A percentile compares a stretch with the other conserved stretches of the same genome.
Conservation (phyloP, 202 grass and related monocot genomes). For the Setaria viridis region DNA sequence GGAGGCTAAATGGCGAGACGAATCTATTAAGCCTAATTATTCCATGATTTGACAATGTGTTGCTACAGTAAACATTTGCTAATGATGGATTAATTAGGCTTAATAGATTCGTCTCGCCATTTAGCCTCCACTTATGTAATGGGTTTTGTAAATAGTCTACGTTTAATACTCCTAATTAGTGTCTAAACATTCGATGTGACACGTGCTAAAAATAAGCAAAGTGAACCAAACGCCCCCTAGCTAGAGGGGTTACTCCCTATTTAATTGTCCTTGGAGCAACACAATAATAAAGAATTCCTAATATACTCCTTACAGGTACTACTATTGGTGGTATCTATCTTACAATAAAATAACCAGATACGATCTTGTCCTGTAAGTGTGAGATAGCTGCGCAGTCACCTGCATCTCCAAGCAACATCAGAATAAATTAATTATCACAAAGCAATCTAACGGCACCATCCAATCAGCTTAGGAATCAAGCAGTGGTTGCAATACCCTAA, state of each 20-base stretch:
- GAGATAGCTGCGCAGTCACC: constrained; percentile 22
- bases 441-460: constrained; percentile 4
- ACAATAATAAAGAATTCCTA: not conserved
- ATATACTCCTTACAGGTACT: not conserved
- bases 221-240: no score
- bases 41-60: no score
- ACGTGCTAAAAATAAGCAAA: no score
- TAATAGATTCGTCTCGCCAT: no score
- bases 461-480: not conserved
- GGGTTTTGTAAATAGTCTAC: no score
- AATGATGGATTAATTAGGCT: no score
- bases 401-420: constrained; percentile 28
- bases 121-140: no score
- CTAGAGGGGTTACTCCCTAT: not conserved
- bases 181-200: no score
- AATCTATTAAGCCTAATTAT: no score
- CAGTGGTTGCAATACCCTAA: not conserved
- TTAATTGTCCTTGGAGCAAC: not conserved
- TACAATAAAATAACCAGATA: constrained; percentile 38
- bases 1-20: no score
- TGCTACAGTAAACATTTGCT: no score
- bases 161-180: no score
- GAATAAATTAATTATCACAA: constrained; percentile 32
- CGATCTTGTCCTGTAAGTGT: not conserved
- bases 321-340: not conserved